Evolutionary conservation across 257 asterid genomes (phyloP).

Genomic region (Scutellaria minor): DNA sequence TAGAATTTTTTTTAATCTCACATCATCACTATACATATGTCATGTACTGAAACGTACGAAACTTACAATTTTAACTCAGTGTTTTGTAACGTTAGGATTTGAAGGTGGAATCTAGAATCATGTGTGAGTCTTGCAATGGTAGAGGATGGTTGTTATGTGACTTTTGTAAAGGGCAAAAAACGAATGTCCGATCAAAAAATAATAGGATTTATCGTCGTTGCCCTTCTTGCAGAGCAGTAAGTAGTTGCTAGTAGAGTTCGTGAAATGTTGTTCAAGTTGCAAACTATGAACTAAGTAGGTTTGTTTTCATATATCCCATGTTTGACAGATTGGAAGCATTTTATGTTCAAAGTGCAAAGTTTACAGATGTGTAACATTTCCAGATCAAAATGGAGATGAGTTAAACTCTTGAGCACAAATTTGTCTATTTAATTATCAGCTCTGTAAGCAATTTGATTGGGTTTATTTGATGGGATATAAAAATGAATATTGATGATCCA

Average conservation of each 20-base stretch:
- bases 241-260: conserved; percentile 19
- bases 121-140: conserved; percentile 65
- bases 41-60: not conserved
- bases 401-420: conserved; percentile 37
- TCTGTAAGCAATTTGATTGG: not conserved
- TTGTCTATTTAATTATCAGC: not conserved
- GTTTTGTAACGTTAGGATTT: not conserved
- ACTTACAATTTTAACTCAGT: not conserved
- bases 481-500: not conserved
- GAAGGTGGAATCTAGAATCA: conserved; percentile 55
- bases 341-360: conserved; percentile 83
- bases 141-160: conserved; percentile 81
- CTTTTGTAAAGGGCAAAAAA: conserved; percentile 78
- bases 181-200: conserved; percentile 64
- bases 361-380: conserved; percentile 76
- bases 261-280: not conserved
- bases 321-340: conserved; percentile 66
- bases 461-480: not conserved
- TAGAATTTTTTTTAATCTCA: no score
- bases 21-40: no score
- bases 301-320: not conserved
- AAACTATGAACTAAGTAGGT: no score
- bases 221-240: conserved; percentile 82
- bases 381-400: conserved; percentile 55
- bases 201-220: conserved; percentile 71